These are phyloP conservation scores for Scleroderma bovista DNA, from an alignment of 768 basidiomycete species.

Conservation along the genomic window DNA sequence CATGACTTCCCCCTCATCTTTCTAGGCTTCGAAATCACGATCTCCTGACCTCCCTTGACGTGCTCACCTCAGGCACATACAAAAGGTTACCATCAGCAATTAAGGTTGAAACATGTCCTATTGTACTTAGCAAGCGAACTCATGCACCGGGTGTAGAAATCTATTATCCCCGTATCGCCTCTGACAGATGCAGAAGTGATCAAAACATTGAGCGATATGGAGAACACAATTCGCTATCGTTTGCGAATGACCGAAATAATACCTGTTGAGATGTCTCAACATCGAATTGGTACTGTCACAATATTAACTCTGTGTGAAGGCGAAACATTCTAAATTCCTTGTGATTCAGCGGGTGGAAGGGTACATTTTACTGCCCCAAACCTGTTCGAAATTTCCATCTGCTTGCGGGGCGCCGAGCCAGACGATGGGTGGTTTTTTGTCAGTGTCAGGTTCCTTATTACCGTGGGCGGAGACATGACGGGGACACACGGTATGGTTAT, in stretches of 20 bases:
- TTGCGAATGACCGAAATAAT: constrained; percentile 74
- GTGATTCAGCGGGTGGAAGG: constrained; percentile 61
- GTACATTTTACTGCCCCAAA: constrained; percentile 69
- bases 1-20: not conserved
- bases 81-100: constrained; percentile 73
- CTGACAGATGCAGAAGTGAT: constrained; percentile 63
- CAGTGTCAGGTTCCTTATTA: constrained; percentile 67
- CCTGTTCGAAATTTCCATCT: constrained; percentile 70
- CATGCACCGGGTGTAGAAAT: constrained; percentile 47
- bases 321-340: constrained; percentile 12
- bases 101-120: constrained; percentile 47
- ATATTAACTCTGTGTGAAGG: constrained; percentile 9
- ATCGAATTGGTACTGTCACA: constrained; percentile 52
- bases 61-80: constrained; percentile 84
- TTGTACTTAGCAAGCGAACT: constrained; percentile 13
- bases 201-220: constrained; percentile 64
- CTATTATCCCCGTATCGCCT: constrained; percentile 57
- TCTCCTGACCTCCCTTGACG: constrained; percentile 83
- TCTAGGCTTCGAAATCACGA: constrained; percentile 88
- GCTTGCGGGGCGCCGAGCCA: constrained; percentile 61
- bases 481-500: constrained; percentile 54
- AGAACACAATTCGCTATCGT: constrained; percentile 73
- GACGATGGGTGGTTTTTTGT: constrained; percentile 86
- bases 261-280: constrained; percentile 74
- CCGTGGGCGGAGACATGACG: constrained; percentile 67